Base-by-base conservation (phyloP, 1,284 basidiomycete species). In the Thelephora terrestris region DNA sequence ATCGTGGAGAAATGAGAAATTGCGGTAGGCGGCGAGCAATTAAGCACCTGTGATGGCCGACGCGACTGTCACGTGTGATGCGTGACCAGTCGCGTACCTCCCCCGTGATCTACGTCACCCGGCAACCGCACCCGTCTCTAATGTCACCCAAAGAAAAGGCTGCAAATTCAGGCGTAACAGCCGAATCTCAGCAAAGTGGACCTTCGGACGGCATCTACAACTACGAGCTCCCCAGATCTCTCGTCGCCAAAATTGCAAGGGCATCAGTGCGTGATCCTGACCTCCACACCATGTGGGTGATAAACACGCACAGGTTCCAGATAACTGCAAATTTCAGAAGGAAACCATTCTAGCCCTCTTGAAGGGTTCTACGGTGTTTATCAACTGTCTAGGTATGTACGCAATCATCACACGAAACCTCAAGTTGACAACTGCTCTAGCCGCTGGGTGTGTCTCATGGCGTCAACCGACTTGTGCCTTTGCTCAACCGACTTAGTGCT, bases 331-430 rank as follows among this genome's bases (percentile, higher is more conserved):
- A 61, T 66, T 95, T 52, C 86, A 91, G 57, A 92, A 91, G 57
- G 91, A 95, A 53, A 86, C 85, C 0, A 79, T 91, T 1, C 65
- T 85, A 1, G 86, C 90, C 9, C 71, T 94, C 4, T 73, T 89
- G 18, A 91, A 91, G 59, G 81, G 85, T 20, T 90, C 91, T 2
- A 92, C 90, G 0, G 83, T 94, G 21, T 95, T 94, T 63, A 91
- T 96, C 57, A 91, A 87, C 64, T 93, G 91, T 58, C 70, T 95
- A 4, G 81, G 90, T 91, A 56, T 51, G 85, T 68, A 2, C 18
- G 17, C 27, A 24, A n/a, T 14, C 23, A 40, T 39, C 37, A n/a
- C 25, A 14, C 25, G n/a, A 23, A 23, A 42, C 25, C 2, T 42
- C n/a, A 42, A n/a, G 10, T 42, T n/a, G 25, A 42, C 39, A 16